A percentile compares a stretch with the other conserved stretches of the same genome.
These are phyloP conservation scores for Polychaeton citri DNA, from an alignment of 2,329 filamentous ascomycete genomes.

Conservation along the genomic window DNA sequence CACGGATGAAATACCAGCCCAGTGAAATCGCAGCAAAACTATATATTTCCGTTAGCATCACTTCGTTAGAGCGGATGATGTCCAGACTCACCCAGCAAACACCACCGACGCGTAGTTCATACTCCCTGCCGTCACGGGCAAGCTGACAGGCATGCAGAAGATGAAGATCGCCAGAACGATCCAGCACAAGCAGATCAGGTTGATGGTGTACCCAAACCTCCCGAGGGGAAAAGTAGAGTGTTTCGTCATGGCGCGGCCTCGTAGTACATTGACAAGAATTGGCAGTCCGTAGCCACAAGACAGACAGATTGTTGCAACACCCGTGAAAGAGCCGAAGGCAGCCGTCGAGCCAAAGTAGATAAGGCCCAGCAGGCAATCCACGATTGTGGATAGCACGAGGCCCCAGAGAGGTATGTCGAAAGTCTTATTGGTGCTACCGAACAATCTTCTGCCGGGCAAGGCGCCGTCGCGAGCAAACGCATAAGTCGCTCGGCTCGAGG, in stretches of 20 bases:
- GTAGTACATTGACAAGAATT: slow-evolving; percentile 56
- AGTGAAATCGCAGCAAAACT: slow-evolving; percentile 20
- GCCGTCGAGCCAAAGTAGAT: slow-evolving; percentile 69
- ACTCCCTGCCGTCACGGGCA: slow-evolving; percentile 24
- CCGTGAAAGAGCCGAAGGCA: slow-evolving; percentile 69
- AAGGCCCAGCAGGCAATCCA: slow-evolving; percentile 59
- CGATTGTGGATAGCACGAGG: slow-evolving; percentile 51
- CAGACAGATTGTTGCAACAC: slow-evolving; percentile 67
- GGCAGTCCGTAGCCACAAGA: slow-evolving; percentile 64
- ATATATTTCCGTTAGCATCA: neutral
- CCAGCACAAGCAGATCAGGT: slow-evolving; percentile 55
- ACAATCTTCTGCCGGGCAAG: slow-evolving; percentile 33
- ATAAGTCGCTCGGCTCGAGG: slow-evolving; percentile 57
- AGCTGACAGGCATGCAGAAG: slow-evolving; percentile 56
- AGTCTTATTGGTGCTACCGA: slow-evolving; percentile 43
- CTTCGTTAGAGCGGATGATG: too few relatives aligned
- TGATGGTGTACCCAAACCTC: slow-evolving; percentile 54
- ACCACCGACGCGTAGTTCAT: slow-evolving; percentile 29
- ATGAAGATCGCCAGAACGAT: slow-evolving; percentile 56
- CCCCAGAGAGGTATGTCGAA: slow-evolving; percentile 60
- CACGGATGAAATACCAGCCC: slow-evolving; percentile 21
- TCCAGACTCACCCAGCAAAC: slow-evolving; percentile 13
- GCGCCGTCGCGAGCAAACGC: slow-evolving; percentile 62
- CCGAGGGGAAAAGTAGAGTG: slow-evolving; percentile 57
- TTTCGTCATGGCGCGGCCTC: slow-evolving; percentile 51